Conservation (phyloP, 805 yeast genomes). For the Wickerhamomyces mucosus region DNA sequence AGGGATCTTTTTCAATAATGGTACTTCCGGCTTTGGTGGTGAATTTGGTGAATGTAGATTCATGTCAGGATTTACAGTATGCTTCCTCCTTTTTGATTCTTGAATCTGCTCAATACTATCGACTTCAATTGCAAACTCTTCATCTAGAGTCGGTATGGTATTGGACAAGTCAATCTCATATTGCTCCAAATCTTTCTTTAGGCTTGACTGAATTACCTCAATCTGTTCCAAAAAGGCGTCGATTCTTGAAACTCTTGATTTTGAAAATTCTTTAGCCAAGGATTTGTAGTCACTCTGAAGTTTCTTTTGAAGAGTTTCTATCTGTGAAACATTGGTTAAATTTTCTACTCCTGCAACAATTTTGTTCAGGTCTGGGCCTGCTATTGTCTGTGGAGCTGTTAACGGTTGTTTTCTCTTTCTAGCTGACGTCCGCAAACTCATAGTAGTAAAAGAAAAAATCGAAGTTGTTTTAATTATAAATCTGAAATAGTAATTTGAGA, state of each 20-base stretch:
- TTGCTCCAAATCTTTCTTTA: slow-evolving; percentile 12
- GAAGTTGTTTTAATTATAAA: too few relatives aligned
- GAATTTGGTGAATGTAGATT: slow-evolving; percentile 7
- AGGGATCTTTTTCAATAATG: slow-evolving; percentile 9
- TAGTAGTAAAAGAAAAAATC: too few relatives aligned
- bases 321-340: slow-evolving; percentile 10
- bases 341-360: too few relatives aligned
- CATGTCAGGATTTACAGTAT: neutral
- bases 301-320: slow-evolving; percentile 15
- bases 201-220: slow-evolving; percentile 19
- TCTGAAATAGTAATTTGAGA: too few relatives aligned
- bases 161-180: slow-evolving; percentile 13
- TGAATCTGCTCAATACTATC: neutral
- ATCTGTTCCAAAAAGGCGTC: slow-evolving; percentile 23
- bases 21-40: slow-evolving; percentile 8
- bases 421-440: too few relatives aligned
- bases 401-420: too few relatives aligned
- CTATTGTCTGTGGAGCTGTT: too few relatives aligned
- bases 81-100: slow-evolving; percentile 2
- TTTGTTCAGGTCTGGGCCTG: too few relatives aligned
- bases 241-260: slow-evolving; percentile 22
- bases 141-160: slow-evolving; percentile 10
- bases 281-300: slow-evolving; percentile 23
- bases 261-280: slow-evolving; percentile 21
- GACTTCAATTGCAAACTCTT: slow-evolving; percentile 8